Conservation (phyloP, 805 yeast genomes). For the Spathaspora boniae region DNA sequence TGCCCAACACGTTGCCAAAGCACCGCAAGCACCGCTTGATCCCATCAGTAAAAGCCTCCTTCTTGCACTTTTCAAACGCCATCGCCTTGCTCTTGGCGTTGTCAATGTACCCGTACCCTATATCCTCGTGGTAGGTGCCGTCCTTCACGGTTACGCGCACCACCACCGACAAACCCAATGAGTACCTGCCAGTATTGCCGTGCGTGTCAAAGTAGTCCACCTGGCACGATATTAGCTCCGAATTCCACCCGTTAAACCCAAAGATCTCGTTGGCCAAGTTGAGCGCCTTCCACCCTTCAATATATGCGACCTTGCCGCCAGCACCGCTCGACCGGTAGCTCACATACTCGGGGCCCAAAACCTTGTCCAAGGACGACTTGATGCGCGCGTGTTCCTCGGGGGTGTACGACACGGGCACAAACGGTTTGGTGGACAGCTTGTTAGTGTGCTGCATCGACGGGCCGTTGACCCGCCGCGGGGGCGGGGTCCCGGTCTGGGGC, state of each 20-base stretch:
- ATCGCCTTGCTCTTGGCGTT: conserved; percentile 65
- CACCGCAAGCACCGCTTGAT: conserved; percentile 73
- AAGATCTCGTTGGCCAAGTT: conserved; percentile 77
- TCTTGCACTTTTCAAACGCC: conserved; percentile 77
- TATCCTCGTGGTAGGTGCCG: conserved; percentile 77
- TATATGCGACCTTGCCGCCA: conserved; percentile 62
- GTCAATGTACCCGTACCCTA: conserved; percentile 73
- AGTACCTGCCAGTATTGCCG: conserved; percentile 48
- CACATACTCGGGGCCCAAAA: conserved; percentile 73
- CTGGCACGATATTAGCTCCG: conserved; percentile 61
- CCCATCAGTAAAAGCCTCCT: conserved; percentile 85
- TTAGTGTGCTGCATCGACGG: no score
- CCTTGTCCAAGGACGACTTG: conserved; percentile 31
- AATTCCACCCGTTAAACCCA: conserved; percentile 82
- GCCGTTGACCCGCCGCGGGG: no score
- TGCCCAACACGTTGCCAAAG: conserved; percentile 78
- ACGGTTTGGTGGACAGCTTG: no score
- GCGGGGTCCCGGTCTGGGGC: not conserved
- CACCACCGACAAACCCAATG: conserved; percentile 66
- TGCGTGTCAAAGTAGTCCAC: conserved; percentile 71
- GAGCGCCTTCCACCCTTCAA: conserved; percentile 83
- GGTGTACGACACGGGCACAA: conserved; percentile 20
- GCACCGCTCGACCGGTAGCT: conserved; percentile 76
- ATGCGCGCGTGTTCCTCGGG: conserved; percentile 32
- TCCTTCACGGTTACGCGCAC: conserved; percentile 73